Evolutionary conservation across 345 rosid species (phyloP).

Genomic region (Eucalyptus cloeziana): DNA sequence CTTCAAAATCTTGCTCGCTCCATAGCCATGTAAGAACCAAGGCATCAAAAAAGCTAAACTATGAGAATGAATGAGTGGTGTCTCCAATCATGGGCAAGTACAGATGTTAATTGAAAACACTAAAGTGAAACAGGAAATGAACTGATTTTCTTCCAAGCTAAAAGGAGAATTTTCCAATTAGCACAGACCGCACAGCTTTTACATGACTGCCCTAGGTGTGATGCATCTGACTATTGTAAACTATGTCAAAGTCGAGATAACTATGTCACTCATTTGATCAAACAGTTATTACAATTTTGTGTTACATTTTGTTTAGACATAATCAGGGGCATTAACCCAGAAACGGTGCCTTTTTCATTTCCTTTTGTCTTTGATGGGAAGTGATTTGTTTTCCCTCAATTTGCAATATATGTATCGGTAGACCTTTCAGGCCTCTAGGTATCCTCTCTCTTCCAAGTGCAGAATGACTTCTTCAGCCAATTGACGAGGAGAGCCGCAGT

Average conservation of each 20-base stretch:
- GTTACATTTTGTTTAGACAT: background rate
- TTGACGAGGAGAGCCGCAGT: slow-evolving; percentile 29
- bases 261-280: background rate
- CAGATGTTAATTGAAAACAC: background rate
- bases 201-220: background rate
- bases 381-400: background rate
- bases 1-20: background rate
- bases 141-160: background rate
- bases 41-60: background rate
- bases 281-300: background rate
- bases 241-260: background rate
- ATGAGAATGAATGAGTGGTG: background rate
- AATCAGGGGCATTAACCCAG: background rate
- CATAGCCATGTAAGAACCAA: background rate
- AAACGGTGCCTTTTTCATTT: background rate
- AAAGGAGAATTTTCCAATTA: background rate
- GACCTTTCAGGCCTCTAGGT: slow-evolving; percentile 25
- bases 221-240: background rate
- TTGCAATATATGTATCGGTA: background rate
- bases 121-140: background rate
- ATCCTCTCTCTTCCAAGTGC: slow-evolving; percentile 58
- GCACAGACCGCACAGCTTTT: background rate
- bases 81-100: background rate
- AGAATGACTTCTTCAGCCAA: slow-evolving; percentile 57
- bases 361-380: background rate